Base-by-base conservation (phyloP, 805 yeast species). In the Isabelozyma heimii region DNA sequence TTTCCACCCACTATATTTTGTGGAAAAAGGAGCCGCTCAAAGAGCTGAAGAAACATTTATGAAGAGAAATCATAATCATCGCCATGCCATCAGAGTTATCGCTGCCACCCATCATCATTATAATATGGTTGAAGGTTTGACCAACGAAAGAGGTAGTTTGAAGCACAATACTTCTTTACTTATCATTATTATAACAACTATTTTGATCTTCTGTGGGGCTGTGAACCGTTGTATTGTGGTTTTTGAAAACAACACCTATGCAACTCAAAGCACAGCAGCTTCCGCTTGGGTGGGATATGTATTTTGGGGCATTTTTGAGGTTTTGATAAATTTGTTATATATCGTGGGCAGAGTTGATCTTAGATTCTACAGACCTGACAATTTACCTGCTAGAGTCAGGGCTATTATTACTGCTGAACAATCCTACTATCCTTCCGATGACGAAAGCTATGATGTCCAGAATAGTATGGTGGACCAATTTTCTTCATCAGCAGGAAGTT, bases 361-460 rank as follows among this genome's bases (percentile, higher is more conserved):
- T 58, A 76, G 94, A 63, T 87, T 87, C 69, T 87, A 87, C 75
- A 82, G 88, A 66, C 92, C 94, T 14, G 91, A 86, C 63, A 67
- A 64, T 42, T 68, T 81, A 50, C 77, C 74, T 12, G 58, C 60
- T 40, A 65, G 61, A 45, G 75, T 73, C 46, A 61, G 76, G 52
- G 56, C 63, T 14, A 73, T 73, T 47, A 63, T 72, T 38, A 73
- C 78, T 3, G 77, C 77, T 3, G 75, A 73, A 48, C 77, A 71
- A 51, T 62, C 74, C 26, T 57, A 59, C 53, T 62, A 62, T 42
- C 67, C 65, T 5, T 65, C 73, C 1, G 69, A 63, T 26, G 44
- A 42, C 16, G 44, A 42, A 16, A 37, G 26, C 10, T 20, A 14
- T 16, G 42, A 40, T 13, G 42, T 40, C 10, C 42, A 40, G 5